Base-by-base conservation (phyloP, 202 grass and related monocot species). In the Dendrocalamus latiflorus region DNA sequence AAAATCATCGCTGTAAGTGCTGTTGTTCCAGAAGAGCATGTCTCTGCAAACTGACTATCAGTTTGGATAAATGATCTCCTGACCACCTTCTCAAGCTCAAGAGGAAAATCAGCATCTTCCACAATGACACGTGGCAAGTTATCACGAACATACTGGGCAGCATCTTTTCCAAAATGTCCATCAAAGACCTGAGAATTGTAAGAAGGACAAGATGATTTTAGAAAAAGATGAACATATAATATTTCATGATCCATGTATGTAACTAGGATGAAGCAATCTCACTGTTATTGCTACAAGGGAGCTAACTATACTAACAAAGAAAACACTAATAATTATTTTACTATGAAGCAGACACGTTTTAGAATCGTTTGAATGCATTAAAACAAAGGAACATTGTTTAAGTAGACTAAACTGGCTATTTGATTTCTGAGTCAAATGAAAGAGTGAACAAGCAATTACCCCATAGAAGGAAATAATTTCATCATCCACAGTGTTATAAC, bases 1-100 rank as follows among this genome's bases (percentile, higher is more conserved):
- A 93, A 90, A 79, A 95, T 94, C 96, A 99, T 95, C 69, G 93
- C 91, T 26, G 91, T 90, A n/a, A 99, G 89, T 41, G 91, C 96
- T 0, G 96, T 99, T 44, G 96, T 99, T 87, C 93, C 96, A 65
- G 96, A 99, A 79, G 90, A 81, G 66, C 88, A 98, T 70, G 60
- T 90, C 82, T 91, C 72, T n/a, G 26, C 91, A 81, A 99, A 99
- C 70, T 94, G 82, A 11, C 36, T 95, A 67, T 99, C 96, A 34
- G 86, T 99, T 81, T 99, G 77, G 74, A 94, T 53, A 90, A 90
- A 99, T 15, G 93, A 99, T 51, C 91, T 95, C 34, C 65, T 76
- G 24, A 99, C 87, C 0, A 90, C 93, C 63, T 89, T 95, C 80
- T 99, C 96, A 59, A 99, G 85, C 56, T 99, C 83, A 16, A 99